Conservation (phyloP, 768 basidiomycete species). For the Suillus alpinus region DNA sequence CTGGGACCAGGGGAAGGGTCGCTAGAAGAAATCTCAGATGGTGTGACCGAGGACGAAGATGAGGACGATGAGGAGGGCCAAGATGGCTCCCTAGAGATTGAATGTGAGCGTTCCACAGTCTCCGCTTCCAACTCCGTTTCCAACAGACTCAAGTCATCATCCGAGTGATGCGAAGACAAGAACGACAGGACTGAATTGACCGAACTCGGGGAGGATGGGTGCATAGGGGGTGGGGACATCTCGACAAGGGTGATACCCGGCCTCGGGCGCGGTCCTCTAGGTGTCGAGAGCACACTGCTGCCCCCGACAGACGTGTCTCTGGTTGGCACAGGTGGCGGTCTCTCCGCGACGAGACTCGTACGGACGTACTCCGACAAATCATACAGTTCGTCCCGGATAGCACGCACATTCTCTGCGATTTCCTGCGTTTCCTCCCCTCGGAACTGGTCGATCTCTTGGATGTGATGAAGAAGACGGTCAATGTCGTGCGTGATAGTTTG, state of each 20-base stretch:
- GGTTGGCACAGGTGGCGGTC: constrained; percentile 15
- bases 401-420: constrained; percentile 62
- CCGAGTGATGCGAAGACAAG: constrained; percentile 69
- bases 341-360: constrained; percentile 30
- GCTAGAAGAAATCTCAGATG: constrained; percentile 32
- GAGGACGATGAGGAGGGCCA: constrained; percentile 40
- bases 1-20: constrained; percentile 34
- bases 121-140: constrained; percentile 33
- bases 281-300: constrained; percentile 36
- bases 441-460: constrained; percentile 63
- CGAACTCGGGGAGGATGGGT: constrained; percentile 40
- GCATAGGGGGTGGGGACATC: constrained; percentile 43
- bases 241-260: constrained; percentile 29
- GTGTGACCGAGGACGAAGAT: constrained; percentile 26
- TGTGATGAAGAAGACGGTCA: constrained; percentile 46
- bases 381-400: constrained; percentile 66
- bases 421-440: constrained; percentile 65
- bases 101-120: constrained; percentile 10
- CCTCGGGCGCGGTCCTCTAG: constrained; percentile 25
- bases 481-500: constrained; percentile 51
- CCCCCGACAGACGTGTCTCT: constrained; percentile 47
- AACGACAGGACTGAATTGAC: constrained; percentile 38
- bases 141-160: constrained; percentile 51
- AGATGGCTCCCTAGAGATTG: constrained; percentile 12
- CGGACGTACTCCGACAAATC: constrained; percentile 59